These are phyloP conservation scores for Pseudotulostoma volvatum DNA, from an alignment of 495 filamentous ascomycete genomes.

Conservation along the genomic window DNA sequence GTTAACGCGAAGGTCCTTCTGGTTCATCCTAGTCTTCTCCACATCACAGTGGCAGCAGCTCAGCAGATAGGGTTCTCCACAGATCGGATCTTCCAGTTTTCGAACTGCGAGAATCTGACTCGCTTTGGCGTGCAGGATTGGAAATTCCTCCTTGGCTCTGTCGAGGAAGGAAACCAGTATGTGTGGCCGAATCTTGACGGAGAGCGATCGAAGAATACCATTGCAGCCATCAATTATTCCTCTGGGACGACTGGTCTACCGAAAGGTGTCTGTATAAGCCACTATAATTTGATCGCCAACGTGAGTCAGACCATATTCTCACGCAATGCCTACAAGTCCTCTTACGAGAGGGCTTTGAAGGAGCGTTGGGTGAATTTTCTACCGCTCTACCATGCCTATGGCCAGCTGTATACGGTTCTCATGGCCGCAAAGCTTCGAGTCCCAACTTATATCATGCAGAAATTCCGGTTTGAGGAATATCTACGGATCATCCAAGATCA, in stretches of 20 bases:
- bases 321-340: constrained; percentile 14
- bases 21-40: constrained; percentile 25
- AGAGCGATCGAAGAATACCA: constrained; percentile 15
- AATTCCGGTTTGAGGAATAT: constrained; percentile 29
- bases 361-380: constrained; percentile 27
- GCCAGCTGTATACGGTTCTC: constrained; percentile 19
- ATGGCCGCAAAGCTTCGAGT: constrained; percentile 12
- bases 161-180: constrained; percentile 18
- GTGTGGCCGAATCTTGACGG: constrained; percentile 14
- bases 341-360: constrained; percentile 8
- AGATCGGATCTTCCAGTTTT: constrained; percentile 33
- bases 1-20: constrained; percentile 49
- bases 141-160: constrained; percentile 18
- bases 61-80: constrained; percentile 19
- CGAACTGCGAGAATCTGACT: constrained; percentile 26
- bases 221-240: constrained; percentile 28
- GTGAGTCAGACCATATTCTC: constrained; percentile 14
- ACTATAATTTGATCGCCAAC: constrained; percentile 28
- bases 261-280: constrained; percentile 32
- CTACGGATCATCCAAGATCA: constrained; percentile 23
- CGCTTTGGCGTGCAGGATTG: constrained; percentile 16
- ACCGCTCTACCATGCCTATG: constrained; percentile 30
- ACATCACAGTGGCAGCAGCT: constrained; percentile 28
- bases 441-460: constrained; percentile 30
- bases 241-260: constrained; percentile 35